Conservation (phyloP, 148 eudicot genomes). For the Cornus florida region DNA sequence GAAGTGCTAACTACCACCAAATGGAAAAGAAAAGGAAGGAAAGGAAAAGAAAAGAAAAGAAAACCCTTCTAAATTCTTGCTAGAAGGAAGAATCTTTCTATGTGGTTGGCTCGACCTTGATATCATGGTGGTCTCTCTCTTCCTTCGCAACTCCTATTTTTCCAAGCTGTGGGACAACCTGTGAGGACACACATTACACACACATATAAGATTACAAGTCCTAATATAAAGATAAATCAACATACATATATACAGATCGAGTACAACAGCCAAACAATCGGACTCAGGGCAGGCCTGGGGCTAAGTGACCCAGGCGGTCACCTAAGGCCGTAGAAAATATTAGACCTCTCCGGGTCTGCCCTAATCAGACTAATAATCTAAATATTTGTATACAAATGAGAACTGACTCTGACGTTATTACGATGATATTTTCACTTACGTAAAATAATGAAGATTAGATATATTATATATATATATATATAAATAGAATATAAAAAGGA, state of each 20-base stretch:
- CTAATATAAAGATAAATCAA: background rate
- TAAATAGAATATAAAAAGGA: no score
- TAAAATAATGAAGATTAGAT: background rate
- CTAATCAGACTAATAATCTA: no score
- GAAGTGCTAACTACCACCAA: background rate
- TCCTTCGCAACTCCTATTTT: background rate
- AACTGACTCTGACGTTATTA: no score
- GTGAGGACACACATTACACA: background rate
- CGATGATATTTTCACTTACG: no score
- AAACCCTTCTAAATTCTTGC: slow-evolving; percentile 6
- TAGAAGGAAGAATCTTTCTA: background rate
- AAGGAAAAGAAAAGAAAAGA: background rate
- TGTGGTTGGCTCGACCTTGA: background rate
- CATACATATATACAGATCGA: background rate
- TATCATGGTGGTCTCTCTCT: background rate
- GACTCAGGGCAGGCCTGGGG: no score
- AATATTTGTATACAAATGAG: no score
- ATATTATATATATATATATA: background rate
- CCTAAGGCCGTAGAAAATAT: no score
- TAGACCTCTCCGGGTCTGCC: no score
- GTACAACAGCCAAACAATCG: no score
- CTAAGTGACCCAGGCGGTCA: no score
- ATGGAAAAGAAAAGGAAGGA: background rate
- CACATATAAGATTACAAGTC: no score
- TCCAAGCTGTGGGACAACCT: slow-evolving; percentile 22